These are phyloP conservation scores for Haplosporangium gracile DNA, from an alignment of 192 early-diverging fungal genomes.

Conservation along the genomic window DNA sequence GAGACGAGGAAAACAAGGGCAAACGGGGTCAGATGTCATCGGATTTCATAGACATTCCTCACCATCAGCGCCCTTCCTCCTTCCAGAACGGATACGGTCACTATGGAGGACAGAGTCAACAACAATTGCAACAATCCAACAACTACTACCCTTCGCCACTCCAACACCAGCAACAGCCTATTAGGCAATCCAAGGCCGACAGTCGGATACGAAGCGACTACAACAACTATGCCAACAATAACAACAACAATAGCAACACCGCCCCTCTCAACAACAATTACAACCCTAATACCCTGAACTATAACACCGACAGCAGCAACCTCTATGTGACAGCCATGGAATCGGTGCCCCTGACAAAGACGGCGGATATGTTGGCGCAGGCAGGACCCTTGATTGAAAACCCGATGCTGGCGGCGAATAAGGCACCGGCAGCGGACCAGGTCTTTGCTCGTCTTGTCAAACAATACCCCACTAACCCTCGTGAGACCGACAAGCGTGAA, in stretches of 20 bases:
- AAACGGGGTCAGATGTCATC: not conserved
- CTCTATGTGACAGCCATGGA: not conserved
- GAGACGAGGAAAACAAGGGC: conserved; percentile 13
- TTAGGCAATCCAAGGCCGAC: not conserved
- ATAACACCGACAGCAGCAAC: conserved; percentile 1
- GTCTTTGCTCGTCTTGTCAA: conserved; percentile 38
- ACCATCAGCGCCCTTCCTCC: not conserved
- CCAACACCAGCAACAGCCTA: conserved; percentile 13
- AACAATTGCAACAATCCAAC: not conserved
- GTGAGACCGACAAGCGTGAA: conserved; percentile 32
- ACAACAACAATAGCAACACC: not conserved
- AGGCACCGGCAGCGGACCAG: conserved; percentile 14
- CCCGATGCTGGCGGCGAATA: not conserved
- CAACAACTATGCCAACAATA: not conserved
- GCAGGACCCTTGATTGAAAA: conserved; percentile 30
- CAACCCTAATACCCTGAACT: not conserved
- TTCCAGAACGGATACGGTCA: conserved; percentile 1
- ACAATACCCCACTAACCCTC: conserved; percentile 41
- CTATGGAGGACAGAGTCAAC: not conserved
- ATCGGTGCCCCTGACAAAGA: not conserved
- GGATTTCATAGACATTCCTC: not conserved
- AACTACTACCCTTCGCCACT: not conserved
- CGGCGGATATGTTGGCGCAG: conserved; percentile 10
- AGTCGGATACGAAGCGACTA: conserved; percentile 14
- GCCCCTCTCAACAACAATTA: not conserved